Evolutionary conservation across 2,329 filamentous ascomycete genomes (phyloP), one percentile per base, ranked within the genome.

Genomic region (Trichophaea hybrida): DNA sequence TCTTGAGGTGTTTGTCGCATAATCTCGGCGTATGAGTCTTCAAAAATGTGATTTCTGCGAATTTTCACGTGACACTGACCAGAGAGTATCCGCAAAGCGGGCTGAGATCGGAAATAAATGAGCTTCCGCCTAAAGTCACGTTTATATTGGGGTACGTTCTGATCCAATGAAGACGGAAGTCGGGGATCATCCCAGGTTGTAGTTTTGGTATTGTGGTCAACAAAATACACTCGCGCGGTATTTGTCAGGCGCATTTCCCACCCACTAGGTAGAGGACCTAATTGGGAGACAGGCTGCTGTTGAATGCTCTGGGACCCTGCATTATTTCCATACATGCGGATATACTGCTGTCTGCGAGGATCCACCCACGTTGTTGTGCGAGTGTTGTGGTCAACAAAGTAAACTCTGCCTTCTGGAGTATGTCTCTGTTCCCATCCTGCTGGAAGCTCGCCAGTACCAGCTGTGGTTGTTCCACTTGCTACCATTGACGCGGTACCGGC

Each of bases 161-260:
- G 93, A 69, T 98, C 93, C 63, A 98, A 77, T 0, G 93, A 97
- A 2, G 91, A 97, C 31, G 93, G 93, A 67, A 98, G 76, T 70
- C 93, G 82, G 38, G 93, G 93, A 70, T 98, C 93, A 70, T 98
- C 93, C 93, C 93, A 98, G 0, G 93, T 98, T 2, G 93, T 98
- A 0, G 93, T 98, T 78, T 98, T 98, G 49, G 93, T 98, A 75
- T 98, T 98, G 75, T 98, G 93, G 70, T 98, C 93, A 49, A 98
- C 93, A 73, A 98, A 98, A 75, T 98, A 98, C 13, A 98, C 93
- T 61, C 93, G 81, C 33, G 93, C 93, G 12, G 93, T 98, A 73
- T 98, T 97, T 57, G 93, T 98, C 55, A 98, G 82, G 62, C 93
- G 88, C 93, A 98, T 98, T 77, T 98, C 93, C 93, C 93, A 98